phyloP scores from a whole-genome alignment of 352 stramenopile species.

The Pythium myriotylum region DNA sequence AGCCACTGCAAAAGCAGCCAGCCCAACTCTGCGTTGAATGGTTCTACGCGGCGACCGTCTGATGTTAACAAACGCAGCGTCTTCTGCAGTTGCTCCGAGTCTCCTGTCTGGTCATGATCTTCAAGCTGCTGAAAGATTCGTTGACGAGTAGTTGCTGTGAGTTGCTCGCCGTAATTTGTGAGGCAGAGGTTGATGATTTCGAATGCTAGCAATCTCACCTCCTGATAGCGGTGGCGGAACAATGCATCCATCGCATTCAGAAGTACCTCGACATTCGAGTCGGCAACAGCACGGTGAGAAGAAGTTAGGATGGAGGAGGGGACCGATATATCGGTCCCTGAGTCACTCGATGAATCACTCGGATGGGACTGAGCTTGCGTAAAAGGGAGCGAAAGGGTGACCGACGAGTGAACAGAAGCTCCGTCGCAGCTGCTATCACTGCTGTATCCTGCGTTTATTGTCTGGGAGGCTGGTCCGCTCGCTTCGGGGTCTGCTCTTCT shows the following conservation, averaged over 20 bases:
- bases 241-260: conserved; percentile 71
- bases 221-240: conserved; percentile 69
- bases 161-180: conserved; percentile 51
- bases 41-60: conserved; percentile 64
- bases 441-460: neutral
- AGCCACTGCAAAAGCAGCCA: conserved; percentile 78
- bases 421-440: conserved; percentile 14
- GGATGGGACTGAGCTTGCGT: conserved; percentile 8
- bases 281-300: conserved; percentile 3
- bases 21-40: conserved; percentile 71
- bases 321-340: conserved; percentile 9
- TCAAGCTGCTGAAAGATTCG: conserved; percentile 68
- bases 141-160: conserved; percentile 43
- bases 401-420: neutral
- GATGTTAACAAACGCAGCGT: conserved; percentile 63
- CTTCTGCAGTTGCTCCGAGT: conserved; percentile 69
- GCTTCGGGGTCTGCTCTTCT: neutral
- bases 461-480: neutral
- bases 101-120: conserved; percentile 39
- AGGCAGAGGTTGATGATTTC: conserved; percentile 75
- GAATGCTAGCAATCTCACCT: conserved; percentile 73
- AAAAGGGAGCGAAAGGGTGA: neutral
- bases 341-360: conserved; percentile 18
- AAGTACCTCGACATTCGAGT: conserved; percentile 47
- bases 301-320: neutral